phyloP scores from a whole-genome alignment of 768 basidiomycete genomes.

The Termitomyces sp. region DNA sequence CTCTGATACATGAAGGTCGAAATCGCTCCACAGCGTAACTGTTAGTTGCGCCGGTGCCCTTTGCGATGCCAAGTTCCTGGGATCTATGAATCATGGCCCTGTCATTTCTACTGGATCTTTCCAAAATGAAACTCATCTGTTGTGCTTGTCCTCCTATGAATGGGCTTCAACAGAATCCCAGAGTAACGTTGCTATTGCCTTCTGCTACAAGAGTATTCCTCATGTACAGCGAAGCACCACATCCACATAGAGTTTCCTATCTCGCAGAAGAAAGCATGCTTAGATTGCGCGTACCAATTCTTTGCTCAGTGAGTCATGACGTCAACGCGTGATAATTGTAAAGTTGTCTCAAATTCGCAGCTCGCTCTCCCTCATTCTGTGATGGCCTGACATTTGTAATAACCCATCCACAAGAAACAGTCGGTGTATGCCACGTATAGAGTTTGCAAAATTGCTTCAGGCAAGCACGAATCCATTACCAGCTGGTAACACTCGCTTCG shows the following conservation, averaged over 20 bases:
- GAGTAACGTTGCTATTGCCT: background rate
- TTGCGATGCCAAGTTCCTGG: background rate
- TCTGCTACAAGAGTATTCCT: no score
- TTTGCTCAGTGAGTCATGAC: background rate
- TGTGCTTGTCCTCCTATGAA: background rate
- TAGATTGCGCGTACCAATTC: background rate
- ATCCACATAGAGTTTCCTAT: background rate
- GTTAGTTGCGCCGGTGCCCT: background rate
- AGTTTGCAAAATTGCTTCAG: background rate
- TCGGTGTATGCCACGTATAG: background rate
- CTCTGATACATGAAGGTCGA: background rate
- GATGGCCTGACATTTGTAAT: background rate
- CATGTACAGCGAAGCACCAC: background rate
- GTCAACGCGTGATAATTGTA: background rate
- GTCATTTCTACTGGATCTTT: background rate
- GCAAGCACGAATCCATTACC: background rate
- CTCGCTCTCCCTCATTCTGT: background rate
- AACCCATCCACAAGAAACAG: background rate
- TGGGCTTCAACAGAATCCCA: background rate
- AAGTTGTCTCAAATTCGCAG: background rate
- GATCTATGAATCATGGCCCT: background rate
- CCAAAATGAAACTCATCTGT: background rate
- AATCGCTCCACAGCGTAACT: background rate
- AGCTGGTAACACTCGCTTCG: background rate
- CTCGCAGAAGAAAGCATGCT: background rate